Evolutionary conservation across 345 rosid species (phyloP), one percentile per base, ranked within the genome.

Genomic region (Excoecaria agallocha): DNA sequence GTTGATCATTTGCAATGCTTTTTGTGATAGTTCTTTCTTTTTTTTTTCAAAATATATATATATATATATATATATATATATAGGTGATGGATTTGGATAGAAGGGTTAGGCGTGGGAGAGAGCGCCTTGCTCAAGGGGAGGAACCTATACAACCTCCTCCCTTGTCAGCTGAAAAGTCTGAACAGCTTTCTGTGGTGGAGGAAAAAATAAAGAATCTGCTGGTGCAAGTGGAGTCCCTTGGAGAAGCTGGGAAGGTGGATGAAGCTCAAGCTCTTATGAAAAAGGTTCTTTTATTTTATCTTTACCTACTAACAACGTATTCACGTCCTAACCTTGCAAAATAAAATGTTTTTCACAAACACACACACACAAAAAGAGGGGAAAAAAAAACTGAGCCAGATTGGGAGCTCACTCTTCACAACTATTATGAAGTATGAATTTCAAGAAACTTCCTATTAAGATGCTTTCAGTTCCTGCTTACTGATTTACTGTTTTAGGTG

Each of bases 261-360:
- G 97, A 96, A 88, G 99, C 99, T 80, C 97, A 96, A 87, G 98
- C 98, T 54, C 91, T 95, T 8, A 95, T 95, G 99, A 93, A 90
- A 82, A 95, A 93, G 98, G 99, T 95, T 77, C 6, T 72, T 30
- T 69, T 70, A 65, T 65, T 45, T 3, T 58, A 6, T 0, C 60
- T 50, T 25, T 52, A 6, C 46, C 7, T 37, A 1, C 1, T 46
- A 45, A 30, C 15, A 20, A 5, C 38, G 15, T 43, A 35, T 11
- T 30, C 30, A 2, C 30, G 1, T 5, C 17, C 64, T 6, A 0
- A 41, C 13, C 6, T 74, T 61, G 19, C 43, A 63, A 65, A 22
- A 17, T 12, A 52, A 52, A 41, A 54, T 5, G 10, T 39, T 51
- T 10, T 30, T 16, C 19, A 30, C 30, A 30, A 30, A 30, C 30